Evolutionary conservation across 257 asterid species (phyloP).

Genomic region (Nicotiana undulata): DNA sequence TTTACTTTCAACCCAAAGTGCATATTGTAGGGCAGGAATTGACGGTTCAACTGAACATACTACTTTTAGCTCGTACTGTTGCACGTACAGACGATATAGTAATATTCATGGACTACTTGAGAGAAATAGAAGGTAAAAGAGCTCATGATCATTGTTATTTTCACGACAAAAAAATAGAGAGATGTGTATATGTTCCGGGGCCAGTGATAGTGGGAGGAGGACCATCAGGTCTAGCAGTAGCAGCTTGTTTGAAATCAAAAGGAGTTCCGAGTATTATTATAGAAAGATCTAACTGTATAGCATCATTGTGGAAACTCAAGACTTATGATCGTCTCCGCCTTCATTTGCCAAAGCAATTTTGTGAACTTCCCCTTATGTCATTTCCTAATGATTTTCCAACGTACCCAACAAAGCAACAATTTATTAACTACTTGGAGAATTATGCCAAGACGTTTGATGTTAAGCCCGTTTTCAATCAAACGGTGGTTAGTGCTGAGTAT

Average conservation of each 20-base stretch:
- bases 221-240: conserved; percentile 75
- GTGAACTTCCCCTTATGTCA: conserved; percentile 73
- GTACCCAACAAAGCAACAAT: conserved; percentile 68
- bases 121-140: conserved; percentile 53
- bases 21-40: too few species aligned
- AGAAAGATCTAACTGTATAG: conserved; percentile 73
- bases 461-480: conserved; percentile 41
- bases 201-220: conserved; percentile 85
- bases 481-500: conserved; percentile 44
- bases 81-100: neutral
- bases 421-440: conserved; percentile 41
- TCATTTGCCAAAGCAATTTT: conserved; percentile 74
- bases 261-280: conserved; percentile 51
- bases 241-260: conserved; percentile 53
- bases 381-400: conserved; percentile 64
- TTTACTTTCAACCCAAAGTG: neutral
- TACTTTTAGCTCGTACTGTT: too few species aligned
- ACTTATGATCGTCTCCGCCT: conserved; percentile 78
- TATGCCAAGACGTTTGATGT: conserved; percentile 58
- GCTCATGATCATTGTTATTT: conserved; percentile 37
- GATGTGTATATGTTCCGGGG: conserved; percentile 38
- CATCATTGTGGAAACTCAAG: conserved; percentile 76
- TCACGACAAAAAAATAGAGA: neutral
- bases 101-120: conserved; percentile 21
- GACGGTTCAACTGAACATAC: too few species aligned